Conservation (phyloP, 208 protist genomes). For the Leishmania braziliensis region DNA sequence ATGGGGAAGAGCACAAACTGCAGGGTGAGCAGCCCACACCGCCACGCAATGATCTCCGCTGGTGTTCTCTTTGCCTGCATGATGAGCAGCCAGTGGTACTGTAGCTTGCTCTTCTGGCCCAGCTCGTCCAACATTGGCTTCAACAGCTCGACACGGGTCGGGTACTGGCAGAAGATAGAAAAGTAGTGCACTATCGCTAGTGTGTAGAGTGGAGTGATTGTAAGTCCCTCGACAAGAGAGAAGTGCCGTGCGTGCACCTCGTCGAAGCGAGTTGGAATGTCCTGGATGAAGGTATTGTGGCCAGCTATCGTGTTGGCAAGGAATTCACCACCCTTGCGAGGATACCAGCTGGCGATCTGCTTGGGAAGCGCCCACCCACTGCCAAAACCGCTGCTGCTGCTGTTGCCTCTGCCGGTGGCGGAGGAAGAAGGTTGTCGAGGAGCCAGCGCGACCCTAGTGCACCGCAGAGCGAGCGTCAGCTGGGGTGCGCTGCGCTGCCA, state of each 20-base stretch:
- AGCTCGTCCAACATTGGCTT: constrained; percentile 58
- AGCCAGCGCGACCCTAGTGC: neutral
- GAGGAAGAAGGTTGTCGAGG: neutral
- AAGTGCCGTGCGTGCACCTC: constrained; percentile 74
- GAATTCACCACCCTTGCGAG: constrained; percentile 61
- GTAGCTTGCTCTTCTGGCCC: constrained; percentile 45
- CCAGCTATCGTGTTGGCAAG: constrained; percentile 71
- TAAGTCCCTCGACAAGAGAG: constrained; percentile 66
- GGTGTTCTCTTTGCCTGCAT: constrained; percentile 47
- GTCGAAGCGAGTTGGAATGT: constrained; percentile 73
- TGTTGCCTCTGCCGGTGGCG: neutral
- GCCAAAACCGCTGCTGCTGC: neutral
- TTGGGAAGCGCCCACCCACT: constrained; percentile 16
- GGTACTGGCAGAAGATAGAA: constrained; percentile 74
- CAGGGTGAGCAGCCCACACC: constrained; percentile 38
- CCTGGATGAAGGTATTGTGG: constrained; percentile 80
- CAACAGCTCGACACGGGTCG: constrained; percentile 42
- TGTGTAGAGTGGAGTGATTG: constrained; percentile 69
- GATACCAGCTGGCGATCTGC: constrained; percentile 53
- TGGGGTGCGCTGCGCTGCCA: neutral
- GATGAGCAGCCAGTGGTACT: constrained; percentile 56
- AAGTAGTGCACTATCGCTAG: constrained; percentile 87
- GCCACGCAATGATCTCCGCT: constrained; percentile 52
- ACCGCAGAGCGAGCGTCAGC: neutral
- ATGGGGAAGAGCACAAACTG: constrained; percentile 73